phyloP scores from a whole-genome alignment of 495 filamentous ascomycete species.

The Aspergillus taichungensis region DNA sequence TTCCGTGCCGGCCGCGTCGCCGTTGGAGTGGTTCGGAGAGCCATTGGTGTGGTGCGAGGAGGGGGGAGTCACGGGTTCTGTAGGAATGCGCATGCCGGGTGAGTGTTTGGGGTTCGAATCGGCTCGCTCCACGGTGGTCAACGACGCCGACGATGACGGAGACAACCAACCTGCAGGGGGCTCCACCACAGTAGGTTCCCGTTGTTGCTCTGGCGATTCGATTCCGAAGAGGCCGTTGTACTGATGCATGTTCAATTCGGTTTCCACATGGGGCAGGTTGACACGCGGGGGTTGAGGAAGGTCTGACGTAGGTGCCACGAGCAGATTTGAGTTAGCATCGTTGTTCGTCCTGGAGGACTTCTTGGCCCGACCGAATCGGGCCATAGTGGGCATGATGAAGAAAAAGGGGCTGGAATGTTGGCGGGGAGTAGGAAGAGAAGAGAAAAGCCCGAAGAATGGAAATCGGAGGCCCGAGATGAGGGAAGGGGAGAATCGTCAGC shows the following conservation, averaged over 20 bases:
- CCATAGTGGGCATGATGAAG: slow-evolving; percentile 15
- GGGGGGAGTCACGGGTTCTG: slow-evolving; percentile 17
- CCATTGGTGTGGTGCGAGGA: slow-evolving; percentile 13
- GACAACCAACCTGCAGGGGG: slow-evolving; percentile 15
- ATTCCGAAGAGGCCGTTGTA: slow-evolving; percentile 29
- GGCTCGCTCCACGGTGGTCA: neutral
- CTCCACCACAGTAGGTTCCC: slow-evolving; percentile 3
- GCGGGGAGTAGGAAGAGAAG: slow-evolving; percentile 1
- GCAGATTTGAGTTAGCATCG: slow-evolving; percentile 21
- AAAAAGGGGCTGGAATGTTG: slow-evolving; percentile 2
- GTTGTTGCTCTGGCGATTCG: slow-evolving; percentile 15
- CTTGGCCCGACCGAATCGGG: slow-evolving; percentile 23
- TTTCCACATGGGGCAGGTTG: slow-evolving; percentile 36
- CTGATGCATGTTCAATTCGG: slow-evolving; percentile 39
- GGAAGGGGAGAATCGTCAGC: neutral
- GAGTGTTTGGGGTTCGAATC: neutral
- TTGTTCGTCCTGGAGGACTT: slow-evolving; percentile 18
- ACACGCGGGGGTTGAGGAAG: slow-evolving; percentile 26
- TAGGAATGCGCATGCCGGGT: neutral
- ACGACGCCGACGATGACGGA: neutral
- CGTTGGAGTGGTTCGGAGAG: slow-evolving; percentile 17
- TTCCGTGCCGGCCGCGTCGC: slow-evolving; percentile 31
- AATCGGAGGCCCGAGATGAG: neutral
- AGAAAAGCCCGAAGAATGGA: slow-evolving; percentile 1
- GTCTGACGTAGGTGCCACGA: slow-evolving; percentile 15